Evolutionary conservation across 2,329 filamentous ascomycete species (phyloP), one percentile per base, ranked within the genome.

Genomic region (Monilinia fructicola): DNA sequence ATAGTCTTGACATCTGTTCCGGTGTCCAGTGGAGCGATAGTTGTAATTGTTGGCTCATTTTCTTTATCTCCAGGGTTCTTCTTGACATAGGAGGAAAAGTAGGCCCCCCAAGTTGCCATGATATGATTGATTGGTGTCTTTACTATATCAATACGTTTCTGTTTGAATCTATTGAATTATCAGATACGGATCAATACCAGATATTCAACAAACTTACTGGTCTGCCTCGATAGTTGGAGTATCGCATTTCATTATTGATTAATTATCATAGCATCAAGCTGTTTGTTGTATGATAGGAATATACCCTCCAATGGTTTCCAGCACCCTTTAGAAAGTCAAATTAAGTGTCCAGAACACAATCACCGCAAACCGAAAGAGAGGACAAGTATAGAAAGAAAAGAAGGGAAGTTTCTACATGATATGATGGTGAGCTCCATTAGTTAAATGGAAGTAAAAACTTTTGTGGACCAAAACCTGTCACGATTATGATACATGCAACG

Each of bases 31-130:
- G 56, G 26, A 21, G 38, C 21, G 12, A 35, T 54, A 3, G 64
- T 14, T 18, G 11, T 54, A 5, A 62, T 46, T 42, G 4, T 26
- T 42, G 40, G 10, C 14, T 46, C 26, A 54, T 42, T 63, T 14
- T 63, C 58, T 46, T 31, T 50, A 12, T 66, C 54, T 54, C 56
- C 68, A 12, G 68, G 48, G 26, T 61, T 64, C 54, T 69, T 69
- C 65, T 70, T 71, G n/a, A 70, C 68, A 62, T 69, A 70, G 7
- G 66, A 69, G 23, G 56, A 40, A 26, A 72, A 70, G 55, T 72
- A 72, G 23, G 68, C 38, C 18, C 70, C 70, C 70, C 70, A 72
- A 35, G 70, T 71, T 53, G 70, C 66, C 69, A 71, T 69, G 35
- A 21, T 65, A n/a, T 21, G 23, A 28, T 52, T 21, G 23, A 28